Base-by-base conservation (phyloP, 2,329 filamentous ascomycete genomes). In the Fusarium sacchari region DNA sequence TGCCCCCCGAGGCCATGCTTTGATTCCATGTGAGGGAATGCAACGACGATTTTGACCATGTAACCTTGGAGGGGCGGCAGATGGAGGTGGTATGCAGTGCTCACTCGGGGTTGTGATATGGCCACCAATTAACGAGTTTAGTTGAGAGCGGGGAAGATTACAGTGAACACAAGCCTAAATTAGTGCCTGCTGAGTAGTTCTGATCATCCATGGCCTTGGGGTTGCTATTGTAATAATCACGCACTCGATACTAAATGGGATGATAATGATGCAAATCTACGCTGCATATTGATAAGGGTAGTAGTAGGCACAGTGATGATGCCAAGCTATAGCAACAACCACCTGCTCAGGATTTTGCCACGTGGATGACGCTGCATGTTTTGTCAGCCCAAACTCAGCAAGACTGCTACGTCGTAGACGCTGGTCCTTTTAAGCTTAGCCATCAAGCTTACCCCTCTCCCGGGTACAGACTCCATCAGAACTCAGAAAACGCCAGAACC, bases 401-500 rank as follows among this genome's bases (percentile, higher is more conserved):
- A 11, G 3, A 40, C 32, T 24, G 34, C 30, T 60, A 40, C 69
- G 64, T 49, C 17, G 32, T 63, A 15, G 60, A 43, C 49, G 24
- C 32, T 42, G 28, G 6, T 34, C 34, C 17, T 17, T 36, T 50
- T 74, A 74, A 74, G 71, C 72, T 74, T 74, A 74, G 69, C 40
- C 42, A 56, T 32, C 34, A 69, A 60, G 52, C 63, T 72, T 74
- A 65, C 37, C 53, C 20, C 30, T 36, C 60, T 55, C 24, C 50
- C 50, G 34, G 34, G 24, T 18, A 39, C 34, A 40, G 34, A 39
- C 40, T 28, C 26, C 34, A 28, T 55, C 34, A n/a, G 24, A 55
- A 40, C 20, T 55, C 50, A 55, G 50, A 55, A 55, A 55, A 55
- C 34, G 34, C 34, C 50, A 28, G 34, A 13, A n/a, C 50, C 34